Evolutionary conservation across 129 eudicot genomes (phyloP).

Genomic region (Pittosporum tobira): DNA sequence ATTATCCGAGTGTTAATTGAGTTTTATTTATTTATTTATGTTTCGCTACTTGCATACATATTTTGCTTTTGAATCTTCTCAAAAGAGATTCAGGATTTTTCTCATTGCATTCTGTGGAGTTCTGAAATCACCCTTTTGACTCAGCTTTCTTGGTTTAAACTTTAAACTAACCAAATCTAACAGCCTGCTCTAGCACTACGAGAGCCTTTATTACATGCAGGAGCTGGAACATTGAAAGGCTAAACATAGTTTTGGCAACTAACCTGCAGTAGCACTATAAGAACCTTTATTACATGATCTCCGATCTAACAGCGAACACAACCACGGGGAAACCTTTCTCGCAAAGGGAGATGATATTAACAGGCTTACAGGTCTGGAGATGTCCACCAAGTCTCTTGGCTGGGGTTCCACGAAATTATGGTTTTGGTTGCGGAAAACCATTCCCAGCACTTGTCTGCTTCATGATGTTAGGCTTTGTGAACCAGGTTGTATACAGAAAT

Average conservation of each 20-base stretch:
- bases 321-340: not conserved
- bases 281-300: not conserved
- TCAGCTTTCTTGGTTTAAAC: too few relatives aligned
- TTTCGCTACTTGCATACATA: too few relatives aligned
- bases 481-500: constrained; percentile 91
- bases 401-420: constrained; percentile 9
- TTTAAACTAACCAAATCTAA: too few relatives aligned
- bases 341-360: not conserved
- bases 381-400: not conserved
- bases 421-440: constrained; percentile 32
- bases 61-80: too few relatives aligned
- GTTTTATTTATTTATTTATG: too few relatives aligned
- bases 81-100: too few relatives aligned
- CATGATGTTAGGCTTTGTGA: constrained; percentile 48
- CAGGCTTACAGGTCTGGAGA: constrained; percentile 3
- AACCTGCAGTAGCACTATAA: not conserved
- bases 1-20: too few relatives aligned
- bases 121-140: too few relatives aligned
- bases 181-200: too few relatives aligned
- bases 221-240: not conserved
- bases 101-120: too few relatives aligned
- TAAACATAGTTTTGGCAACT: not conserved
- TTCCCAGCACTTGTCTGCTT: constrained; percentile 23
- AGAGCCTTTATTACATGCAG: too few relatives aligned
- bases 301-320: not conserved